These are phyloP conservation scores for Leccinum subspadiceum DNA, from an alignment of 1,284 basidiomycete genomes.

Conservation along the genomic window DNA sequence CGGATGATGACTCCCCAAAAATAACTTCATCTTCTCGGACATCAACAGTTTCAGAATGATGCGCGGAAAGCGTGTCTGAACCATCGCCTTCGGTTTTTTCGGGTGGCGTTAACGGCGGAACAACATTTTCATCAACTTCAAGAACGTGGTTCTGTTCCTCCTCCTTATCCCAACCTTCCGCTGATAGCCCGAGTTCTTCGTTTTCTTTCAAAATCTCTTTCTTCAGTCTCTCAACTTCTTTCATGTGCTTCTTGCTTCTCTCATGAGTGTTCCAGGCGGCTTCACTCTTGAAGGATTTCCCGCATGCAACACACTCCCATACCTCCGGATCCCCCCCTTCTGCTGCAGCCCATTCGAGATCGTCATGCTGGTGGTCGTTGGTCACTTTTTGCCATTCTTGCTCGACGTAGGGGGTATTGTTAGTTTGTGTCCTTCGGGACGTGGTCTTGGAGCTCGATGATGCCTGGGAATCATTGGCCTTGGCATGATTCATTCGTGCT, in stretches of 20 bases:
- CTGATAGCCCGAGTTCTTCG: constrained; percentile 52
- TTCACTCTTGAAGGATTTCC: constrained; percentile 88
- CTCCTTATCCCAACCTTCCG: constrained; percentile 29
- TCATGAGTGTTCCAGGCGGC: constrained; percentile 97
- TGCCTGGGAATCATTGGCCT: constrained; percentile 34
- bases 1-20: constrained; percentile 5
- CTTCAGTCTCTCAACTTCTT: constrained; percentile 77
- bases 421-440: constrained; percentile 19
- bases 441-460: constrained; percentile 21
- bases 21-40: neutral
- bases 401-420: constrained; percentile 54
- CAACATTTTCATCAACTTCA: constrained; percentile 19
- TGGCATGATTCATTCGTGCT: constrained; percentile 34
- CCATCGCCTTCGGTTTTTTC: constrained; percentile 22
- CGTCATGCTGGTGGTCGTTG: constrained; percentile 44
- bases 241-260: constrained; percentile 92
- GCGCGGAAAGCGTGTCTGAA: constrained; percentile 5
- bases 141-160: constrained; percentile 11
- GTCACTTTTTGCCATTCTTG: constrained; percentile 82
- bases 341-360: constrained; percentile 67
- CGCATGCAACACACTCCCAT: constrained; percentile 97
- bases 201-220: constrained; percentile 78
- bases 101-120: constrained; percentile 16
- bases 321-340: constrained; percentile 73
- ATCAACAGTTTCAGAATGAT: neutral